Base-by-base conservation (phyloP, 345 rosid genomes). In the Arabidopsis suecica region DNA sequence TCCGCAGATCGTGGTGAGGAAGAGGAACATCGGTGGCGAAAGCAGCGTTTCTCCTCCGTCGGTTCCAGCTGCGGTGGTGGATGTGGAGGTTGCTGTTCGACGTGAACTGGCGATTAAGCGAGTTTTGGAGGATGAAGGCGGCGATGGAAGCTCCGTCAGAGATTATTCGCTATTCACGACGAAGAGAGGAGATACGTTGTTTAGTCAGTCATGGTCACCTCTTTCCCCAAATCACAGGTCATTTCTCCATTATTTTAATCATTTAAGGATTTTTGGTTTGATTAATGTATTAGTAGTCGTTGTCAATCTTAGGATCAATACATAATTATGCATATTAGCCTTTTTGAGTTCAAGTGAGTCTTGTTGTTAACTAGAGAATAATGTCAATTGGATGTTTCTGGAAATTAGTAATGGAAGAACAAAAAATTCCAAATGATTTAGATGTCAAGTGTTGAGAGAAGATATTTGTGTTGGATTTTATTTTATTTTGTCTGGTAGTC, bases 131-230 rank as follows among this genome's bases (percentile, higher is more conserved):
- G 93, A 90, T 50, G 81, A 80, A 6, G 87, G 71, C 12, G 78
- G 79, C 9, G 86, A 82, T 37, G 78, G 74, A n/a, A 75, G 68
- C 62, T 65, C 74, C 25, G 72, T 69, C 1, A 84, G 95, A 81
- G 89, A 85, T 42, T 87, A 54, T 69, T 84, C 83, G 5, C 68
- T 86, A 33, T 87, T 90, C 74, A 78, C 48, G 45, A 83, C 88
- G 1, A 60, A 85, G n/a, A 86, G 92, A 69, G 89, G 92, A 2
- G 95, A 87, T 11, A 81, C 87, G 36, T 61, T 91, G 80, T 94
- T 94, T 78, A 88, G 92, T 42, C 97, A 91, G 83, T 75, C 86
- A 3, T 94, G 98, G 98, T 69, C 87, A 1, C 92, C 96, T 4
- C 69, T 81, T 69, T 78, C 85, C 3, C 65, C 28, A 12, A 69